phyloP scores from a whole-genome alignment of 495 filamentous ascomycete species.

The Terfezia claveryi region DNA sequence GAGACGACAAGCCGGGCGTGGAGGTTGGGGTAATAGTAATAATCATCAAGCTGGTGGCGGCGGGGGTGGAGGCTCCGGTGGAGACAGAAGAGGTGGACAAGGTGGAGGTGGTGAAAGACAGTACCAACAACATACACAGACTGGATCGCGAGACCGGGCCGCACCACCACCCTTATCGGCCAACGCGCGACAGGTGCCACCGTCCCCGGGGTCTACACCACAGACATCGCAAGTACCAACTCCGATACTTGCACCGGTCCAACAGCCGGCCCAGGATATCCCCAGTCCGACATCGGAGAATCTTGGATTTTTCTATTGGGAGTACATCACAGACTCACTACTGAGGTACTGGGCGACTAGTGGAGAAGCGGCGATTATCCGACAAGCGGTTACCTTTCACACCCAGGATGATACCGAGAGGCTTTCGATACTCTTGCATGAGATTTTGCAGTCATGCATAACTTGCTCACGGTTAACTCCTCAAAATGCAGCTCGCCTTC shows the following conservation, averaged over 20 bases:
- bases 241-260: no score
- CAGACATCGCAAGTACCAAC: no score
- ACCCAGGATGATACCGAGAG: constrained; percentile 40
- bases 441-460: constrained; percentile 51
- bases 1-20: background rate
- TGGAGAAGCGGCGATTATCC: constrained; percentile 27
- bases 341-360: constrained; percentile 29
- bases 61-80: background rate
- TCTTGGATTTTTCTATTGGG: constrained; percentile 28
- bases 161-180: no score
- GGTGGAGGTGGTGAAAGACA: background rate
- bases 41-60: background rate
- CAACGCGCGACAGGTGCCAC: no score
- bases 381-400: constrained; percentile 30
- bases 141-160: no score
- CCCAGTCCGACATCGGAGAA: background rate
- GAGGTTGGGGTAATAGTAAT: background rate
- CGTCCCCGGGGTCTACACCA: no score
- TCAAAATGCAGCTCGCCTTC: constrained; percentile 41
- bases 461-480: constrained; percentile 40
- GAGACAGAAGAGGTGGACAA: background rate
- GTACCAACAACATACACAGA: background rate
- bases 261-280: background rate
- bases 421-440: constrained; percentile 58
- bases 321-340: constrained; percentile 31